Evolutionary conservation across 2,329 filamentous ascomycete species (phyloP).

Genomic region (Lachnellula subtilissima): DNA sequence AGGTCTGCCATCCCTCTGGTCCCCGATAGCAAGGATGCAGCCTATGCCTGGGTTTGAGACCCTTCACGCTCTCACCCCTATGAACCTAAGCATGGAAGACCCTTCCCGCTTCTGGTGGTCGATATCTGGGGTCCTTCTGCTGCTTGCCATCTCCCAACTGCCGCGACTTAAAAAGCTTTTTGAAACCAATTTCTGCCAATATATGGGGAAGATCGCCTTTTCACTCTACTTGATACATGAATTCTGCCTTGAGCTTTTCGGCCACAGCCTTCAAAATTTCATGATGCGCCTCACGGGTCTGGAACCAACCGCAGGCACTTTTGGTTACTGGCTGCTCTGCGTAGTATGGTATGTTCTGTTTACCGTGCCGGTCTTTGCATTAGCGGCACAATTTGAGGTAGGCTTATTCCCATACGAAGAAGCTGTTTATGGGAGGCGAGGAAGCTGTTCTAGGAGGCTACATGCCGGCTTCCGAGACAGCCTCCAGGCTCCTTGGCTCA

Average conservation of each 20-base stretch:
- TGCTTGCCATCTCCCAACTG: constrained; percentile 31
- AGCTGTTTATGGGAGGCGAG: too few species aligned
- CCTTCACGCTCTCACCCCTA: constrained; percentile 15
- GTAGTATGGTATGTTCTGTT: constrained; percentile 18
- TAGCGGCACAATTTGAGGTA: constrained; percentile 40
- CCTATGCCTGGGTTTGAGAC: constrained; percentile 23
- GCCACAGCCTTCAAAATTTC: constrained; percentile 17
- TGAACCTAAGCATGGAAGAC: constrained; percentile 16
- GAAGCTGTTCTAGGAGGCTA: too few species aligned
- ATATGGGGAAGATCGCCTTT: constrained; percentile 51
- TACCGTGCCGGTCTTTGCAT: constrained; percentile 38
- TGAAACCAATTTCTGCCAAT: constrained; percentile 46
- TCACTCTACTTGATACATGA: constrained; percentile 48
- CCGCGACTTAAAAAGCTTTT: constrained; percentile 38
- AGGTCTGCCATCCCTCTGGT: constrained; percentile 19
- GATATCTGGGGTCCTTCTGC: constrained; percentile 17
- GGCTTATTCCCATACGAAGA: constrained; percentile 23
- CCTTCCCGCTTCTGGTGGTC: constrained; percentile 24
- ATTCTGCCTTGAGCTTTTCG: constrained; percentile 28
- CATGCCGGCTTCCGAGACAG: too few species aligned
- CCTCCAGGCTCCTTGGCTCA: too few species aligned
- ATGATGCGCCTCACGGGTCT: constrained; percentile 10
- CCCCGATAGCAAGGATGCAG: constrained; percentile 5
- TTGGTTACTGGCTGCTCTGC: constrained; percentile 18
- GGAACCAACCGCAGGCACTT: neutral